A percentile compares a stretch with the other conserved stretches of the same genome.
phyloP scores from a whole-genome alignment of 1,284 basidiomycete genomes.

The Mycena citricolor region DNA sequence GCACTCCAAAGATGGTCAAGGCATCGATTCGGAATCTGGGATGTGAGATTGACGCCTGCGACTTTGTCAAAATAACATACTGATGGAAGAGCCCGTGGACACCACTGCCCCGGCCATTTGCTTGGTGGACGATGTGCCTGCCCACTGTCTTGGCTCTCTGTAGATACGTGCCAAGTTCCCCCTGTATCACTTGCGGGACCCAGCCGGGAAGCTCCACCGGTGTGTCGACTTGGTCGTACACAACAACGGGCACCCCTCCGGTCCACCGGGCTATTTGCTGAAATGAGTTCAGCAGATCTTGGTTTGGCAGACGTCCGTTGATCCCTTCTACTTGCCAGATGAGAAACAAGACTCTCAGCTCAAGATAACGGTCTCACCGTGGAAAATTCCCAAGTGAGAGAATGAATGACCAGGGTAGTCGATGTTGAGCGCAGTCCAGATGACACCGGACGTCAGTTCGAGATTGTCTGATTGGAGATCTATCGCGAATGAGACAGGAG shows the following conservation, averaged over 20 bases:
- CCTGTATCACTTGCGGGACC: conserved; percentile 47
- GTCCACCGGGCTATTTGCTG: conserved; percentile 71
- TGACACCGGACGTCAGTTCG: conserved; percentile 69
- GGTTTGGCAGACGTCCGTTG: conserved; percentile 94
- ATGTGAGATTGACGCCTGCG: conserved; percentile 50
- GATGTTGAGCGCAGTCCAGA: conserved; percentile 94
- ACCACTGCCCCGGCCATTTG: conserved; percentile 70
- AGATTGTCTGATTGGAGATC: conserved; percentile 70
- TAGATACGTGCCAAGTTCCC: conserved; percentile 50
- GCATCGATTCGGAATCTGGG: conserved; percentile 94
- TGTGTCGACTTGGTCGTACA: conserved; percentile 74
- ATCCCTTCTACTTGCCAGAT: conserved; percentile 71
- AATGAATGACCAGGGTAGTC: conserved; percentile 98
- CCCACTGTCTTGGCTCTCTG: conserved; percentile 62
- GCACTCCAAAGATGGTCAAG: conserved; percentile 86
- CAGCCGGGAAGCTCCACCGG: conserved; percentile 40
- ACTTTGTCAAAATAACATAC: too few relatives aligned
- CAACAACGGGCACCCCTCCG: conserved; percentile 68
- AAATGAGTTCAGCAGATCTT: conserved; percentile 90
- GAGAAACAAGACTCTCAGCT: conserved; percentile 5
- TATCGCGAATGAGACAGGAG: too few relatives aligned
- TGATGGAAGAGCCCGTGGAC: conserved; percentile 78
- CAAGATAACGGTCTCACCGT: conserved; percentile 53
- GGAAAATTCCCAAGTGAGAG: conserved; percentile 88
- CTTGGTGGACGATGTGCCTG: conserved; percentile 68